Base-by-base conservation (phyloP, 495 filamentous ascomycete genomes). In the Penicillium roqueforti region DNA sequence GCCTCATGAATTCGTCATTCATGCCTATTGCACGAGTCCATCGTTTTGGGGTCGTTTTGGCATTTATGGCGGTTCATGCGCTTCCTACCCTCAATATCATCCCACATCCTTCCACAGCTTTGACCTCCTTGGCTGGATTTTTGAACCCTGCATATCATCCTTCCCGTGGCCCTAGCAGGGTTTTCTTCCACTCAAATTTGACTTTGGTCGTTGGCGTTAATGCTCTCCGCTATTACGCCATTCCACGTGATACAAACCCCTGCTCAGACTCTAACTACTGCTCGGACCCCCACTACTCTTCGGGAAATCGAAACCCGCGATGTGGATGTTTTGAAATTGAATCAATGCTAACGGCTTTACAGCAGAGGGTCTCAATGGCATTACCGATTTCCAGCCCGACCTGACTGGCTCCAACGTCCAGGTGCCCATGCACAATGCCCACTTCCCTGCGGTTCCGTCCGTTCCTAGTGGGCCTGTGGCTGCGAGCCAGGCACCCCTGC, bases 191-290 rank as follows among this genome's bases (percentile, higher is more conserved):
- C 36, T 47, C 48, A 54, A 54, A 61, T 61, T 66, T 63, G 66
- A 28, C 53, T 52, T 42, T 47, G 46, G 55, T 16, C 14, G 42
- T 56, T 57, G 50, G 45, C 65, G 71, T 61, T 59, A 68, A 38
- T 44, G 6, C 29, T 43, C 55, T 48, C 60, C 62, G 40, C 51
- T 64, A 70, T 76, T 62, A 64, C 70, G 70, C 67, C 62, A 76
- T 71, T 62, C 47, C 72, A 76, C 73, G 73, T 76, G 72, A 76
- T 58, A 29, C 6, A 18, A 39, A 31, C 25, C 23, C 26, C 8
- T 16, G 13, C 53, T 31, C 26, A 29, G 39, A 43, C 40, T 18
- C 40, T 37, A 14, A 34, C n/a, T 36, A 3, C 14, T 14, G n/a
- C n/a, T n/a, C n/a, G n/a, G n/a, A n/a, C n/a, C n/a, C n/a, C n/a